Evolutionary conservation across 257 asterid species (phyloP), one percentile per base, ranked within the genome.

Genomic region (Avicennia marina): DNA sequence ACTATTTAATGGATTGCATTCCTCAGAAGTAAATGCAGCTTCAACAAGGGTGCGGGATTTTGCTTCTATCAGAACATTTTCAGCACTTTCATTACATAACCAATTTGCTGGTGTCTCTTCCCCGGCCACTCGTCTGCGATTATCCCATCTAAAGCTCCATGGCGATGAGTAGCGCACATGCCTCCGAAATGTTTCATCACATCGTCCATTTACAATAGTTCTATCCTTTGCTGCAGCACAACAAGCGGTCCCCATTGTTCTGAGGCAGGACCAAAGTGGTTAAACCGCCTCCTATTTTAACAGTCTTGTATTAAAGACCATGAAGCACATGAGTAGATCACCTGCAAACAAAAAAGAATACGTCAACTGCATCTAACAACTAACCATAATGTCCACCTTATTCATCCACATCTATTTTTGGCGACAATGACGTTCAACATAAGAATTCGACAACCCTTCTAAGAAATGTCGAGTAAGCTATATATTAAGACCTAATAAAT

Each of bases 131-230:
- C 95, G 78, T 32, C 93, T 87, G 42, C 94, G 89, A 65, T 80
- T 88, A 77, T 91, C 98, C 96, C 96, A 83, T 58, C 96, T 79
- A 68, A 88, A 81, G 70, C 94, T 91, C 97, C 98, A 91, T 4
- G 85, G 76, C 39, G 98, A 97, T 4, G 98, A 91, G 78, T 78
- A 72, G 44, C 90, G 79, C 29, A 67, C 47, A 45, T 85, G 93
- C 74, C 94, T 79, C 60, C 78, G 90, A 52, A 81, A 59, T 54
- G 70, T 51, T 44, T 83, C 95, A 42, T 67, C 60, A 38, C 87
- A 74, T 47, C 94, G 63, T 51, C 82, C 88, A 73, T 73, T 81
- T 40, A 80, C 66, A 48, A 80, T 71, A 20, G 90, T 72, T 73
- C 81, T 70, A 72, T 84, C 73, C 82, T 77, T 85, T 42, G 94